A percentile compares a stretch with the other conserved stretches of the same genome.
These are phyloP conservation scores for Chytriomyces hyalinus DNA, from an alignment of 192 early-diverging fungal species.

Conservation along the genomic window DNA sequence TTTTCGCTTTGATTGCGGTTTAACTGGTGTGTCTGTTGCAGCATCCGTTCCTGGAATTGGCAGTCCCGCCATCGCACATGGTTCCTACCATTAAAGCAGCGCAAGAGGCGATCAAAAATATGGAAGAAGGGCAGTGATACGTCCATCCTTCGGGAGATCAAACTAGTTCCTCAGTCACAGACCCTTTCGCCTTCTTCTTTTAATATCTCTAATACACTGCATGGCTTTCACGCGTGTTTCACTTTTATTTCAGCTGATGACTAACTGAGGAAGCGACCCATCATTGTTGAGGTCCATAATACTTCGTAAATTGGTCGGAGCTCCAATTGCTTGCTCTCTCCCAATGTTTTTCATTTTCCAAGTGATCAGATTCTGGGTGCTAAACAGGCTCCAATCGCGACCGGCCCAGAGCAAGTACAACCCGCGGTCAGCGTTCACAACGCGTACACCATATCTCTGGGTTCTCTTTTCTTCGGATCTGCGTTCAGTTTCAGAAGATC, in stretches of 20 bases:
- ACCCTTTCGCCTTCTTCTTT: background rate
- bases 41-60: conserved; percentile 86
- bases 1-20: conserved; percentile 9
- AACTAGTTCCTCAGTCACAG: too few species aligned
- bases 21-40: conserved; percentile 37
- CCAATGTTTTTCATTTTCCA: conserved; percentile 2
- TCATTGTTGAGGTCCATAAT: background rate
- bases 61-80: conserved; percentile 80
- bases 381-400: conserved; percentile 28
- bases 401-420: conserved; percentile 20
- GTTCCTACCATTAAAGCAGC: conserved; percentile 79
- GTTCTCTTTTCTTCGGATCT: background rate
- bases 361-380: background rate
- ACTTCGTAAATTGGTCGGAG: background rate
- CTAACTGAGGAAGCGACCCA: background rate
- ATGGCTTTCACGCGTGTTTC: background rate
- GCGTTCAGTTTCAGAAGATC: background rate
- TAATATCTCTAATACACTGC: background rate
- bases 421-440: conserved; percentile 18
- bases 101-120: conserved; percentile 49
- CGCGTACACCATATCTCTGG: background rate
- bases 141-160: too few species aligned
- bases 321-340: background rate
- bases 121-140: conserved; percentile 5
- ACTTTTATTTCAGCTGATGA: conserved; percentile 1